Base-by-base conservation (phyloP, 2,329 filamentous ascomycete genomes). In the Ambrosiella xylebori region DNA sequence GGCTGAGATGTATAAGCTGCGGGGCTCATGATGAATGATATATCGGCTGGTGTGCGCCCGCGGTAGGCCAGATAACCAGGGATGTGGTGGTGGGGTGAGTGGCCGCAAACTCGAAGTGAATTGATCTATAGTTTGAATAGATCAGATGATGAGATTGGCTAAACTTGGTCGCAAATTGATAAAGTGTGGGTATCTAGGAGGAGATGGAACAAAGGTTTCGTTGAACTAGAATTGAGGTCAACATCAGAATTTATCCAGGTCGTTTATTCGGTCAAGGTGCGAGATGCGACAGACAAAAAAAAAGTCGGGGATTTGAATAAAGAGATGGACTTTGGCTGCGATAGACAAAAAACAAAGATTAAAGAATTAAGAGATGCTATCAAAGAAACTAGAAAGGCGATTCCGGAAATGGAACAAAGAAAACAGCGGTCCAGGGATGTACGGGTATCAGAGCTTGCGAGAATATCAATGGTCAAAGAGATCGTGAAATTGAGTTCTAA, bases 1-100 rank as follows among this genome's bases (percentile, higher is more conserved):
- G 44, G 40, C 37, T 38, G 36, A 38, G 53, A 59, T 47, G 41
- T 57, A 39, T 57, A 59, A 11, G 58, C 47, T 13, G 52, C 47
- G 38, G 59, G 56, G 35, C 59, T 52, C 59, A 60, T 60, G 15
- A 41, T 27, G 27, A 27, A 27, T 27, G 27, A 3, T 27, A 27
- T 50, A 47, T 39, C 36, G 45, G 54, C 15, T 17, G 38, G 12
- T 12, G 11, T 19, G 40, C 35, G 7, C 37, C 6, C 37, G 11
- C 44, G 44, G 44, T 17, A 17, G 44, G 44, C 44, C 7, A 15
- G n/a, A 17, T 8, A 47, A 17, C 44, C 44, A 19, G 44, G n/a
- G 44, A 47, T 47, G 44, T 8, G 11, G 19, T 47, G 44, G 44
- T 17, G 44, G 44, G 40, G 44, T 13, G n/a, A 15, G 11, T 17